Base-by-base conservation (phyloP, 129 eudicot species). In the Centella asiatica region DNA sequence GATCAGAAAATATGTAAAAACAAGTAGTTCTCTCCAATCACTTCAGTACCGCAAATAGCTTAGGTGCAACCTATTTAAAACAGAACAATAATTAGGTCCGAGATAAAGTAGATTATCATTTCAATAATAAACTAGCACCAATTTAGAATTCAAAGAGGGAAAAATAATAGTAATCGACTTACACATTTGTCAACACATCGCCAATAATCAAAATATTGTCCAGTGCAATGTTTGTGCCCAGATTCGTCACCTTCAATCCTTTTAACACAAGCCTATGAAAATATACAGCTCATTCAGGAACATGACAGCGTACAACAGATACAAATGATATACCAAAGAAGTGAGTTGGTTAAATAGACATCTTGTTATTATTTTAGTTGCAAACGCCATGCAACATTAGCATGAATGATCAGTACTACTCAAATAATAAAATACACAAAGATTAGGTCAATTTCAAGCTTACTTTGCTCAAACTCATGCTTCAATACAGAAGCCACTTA, bases 161-260 rank as follows among this genome's bases (percentile, higher is more conserved):
- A 49, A 17, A 0, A 23, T 60, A 49, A 42, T 13, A 39, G 44
- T 28, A 33, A 19, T 39, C 17, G 31, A 63, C 97, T 70, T 82
- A 89, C 97, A 65, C 95, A 85, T 83, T 76, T 80, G 78, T 85
- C 95, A 6, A 89, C 83, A 50, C 97, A 89, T 1, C 73, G 84
- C 90, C 92, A 89, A 34, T 83, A 89, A 81, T 89, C 97, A 58
- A 89, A 89, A 72, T 80, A 85, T 51, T 89, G 95, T 47, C 97
- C 97, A 9, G 97, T 85, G 74, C 97, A 89, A 69, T 89, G 97
- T 72, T 89, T 85, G 75, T 75, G 83, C 70, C 97, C 97, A 22
- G 82, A 59, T 59, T 89, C 97, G 60, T 89, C 97, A 29, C 79
- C 88, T 67, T 83, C 74, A 69, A 89, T 79, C 79, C 97, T 80